phyloP scores from a whole-genome alignment of 1,139 yeast species.

The Pichia sp. region DNA sequence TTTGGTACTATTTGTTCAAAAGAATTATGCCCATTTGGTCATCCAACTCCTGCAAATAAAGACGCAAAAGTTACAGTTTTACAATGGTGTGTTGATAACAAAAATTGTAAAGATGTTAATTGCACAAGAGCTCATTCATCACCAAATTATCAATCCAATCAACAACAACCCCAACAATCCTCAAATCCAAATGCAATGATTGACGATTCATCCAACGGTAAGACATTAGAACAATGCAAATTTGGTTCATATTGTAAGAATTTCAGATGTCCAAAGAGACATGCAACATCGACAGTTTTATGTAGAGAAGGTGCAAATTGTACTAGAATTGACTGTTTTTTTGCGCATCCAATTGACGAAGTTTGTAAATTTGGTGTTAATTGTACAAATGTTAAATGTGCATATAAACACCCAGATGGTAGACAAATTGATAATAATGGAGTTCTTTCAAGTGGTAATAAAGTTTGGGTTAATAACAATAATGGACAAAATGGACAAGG shows the following conservation, averaged over 20 bases:
- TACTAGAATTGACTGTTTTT: slow-evolving; percentile 71
- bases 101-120: slow-evolving; percentile 49
- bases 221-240: slow-evolving; percentile 72
- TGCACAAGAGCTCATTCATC: slow-evolving; percentile 83
- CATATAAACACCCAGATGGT: slow-evolving; percentile 75
- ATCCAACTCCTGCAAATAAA: slow-evolving; percentile 81
- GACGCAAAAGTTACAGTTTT: slow-evolving; percentile 60
- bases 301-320: slow-evolving; percentile 82
- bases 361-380: slow-evolving; percentile 73
- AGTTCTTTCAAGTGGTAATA: slow-evolving; percentile 28
- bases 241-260: slow-evolving; percentile 72
- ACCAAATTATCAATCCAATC: slow-evolving; percentile 38
- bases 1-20: slow-evolving; percentile 70
- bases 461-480: slow-evolving; percentile 39
- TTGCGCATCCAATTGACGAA: slow-evolving; percentile 72
- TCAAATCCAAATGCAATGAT: neutral
- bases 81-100: slow-evolving; percentile 74
- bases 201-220: slow-evolving; percentile 26
- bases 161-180: neutral
- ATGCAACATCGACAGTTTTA: slow-evolving; percentile 62
- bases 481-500: slow-evolving; percentile 14
- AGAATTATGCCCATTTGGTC: slow-evolving; percentile 79
- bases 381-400: slow-evolving; percentile 65
- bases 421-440: slow-evolving; percentile 32
- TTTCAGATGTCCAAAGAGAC: slow-evolving; percentile 73